Base-by-base conservation (phyloP, 495 filamentous ascomycete species). In the Cladorrhinum samala region DNA sequence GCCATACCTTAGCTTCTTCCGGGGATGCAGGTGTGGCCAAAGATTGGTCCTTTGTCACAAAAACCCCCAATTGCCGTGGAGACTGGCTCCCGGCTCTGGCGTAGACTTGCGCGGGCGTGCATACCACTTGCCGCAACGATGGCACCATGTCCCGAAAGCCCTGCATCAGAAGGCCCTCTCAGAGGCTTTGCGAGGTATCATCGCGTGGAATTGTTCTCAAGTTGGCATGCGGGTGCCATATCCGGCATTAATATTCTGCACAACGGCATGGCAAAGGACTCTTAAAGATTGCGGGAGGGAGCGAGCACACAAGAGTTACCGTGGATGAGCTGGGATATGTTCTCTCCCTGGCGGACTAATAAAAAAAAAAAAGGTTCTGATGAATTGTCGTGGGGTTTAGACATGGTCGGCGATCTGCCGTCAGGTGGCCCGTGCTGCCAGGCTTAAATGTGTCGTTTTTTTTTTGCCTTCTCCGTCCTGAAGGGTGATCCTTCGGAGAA, bases 11-110 rank as follows among this genome's bases (percentile, higher is more conserved):
- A 47, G 50, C 27, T 40, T 18, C 33, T 37, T 36, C 27, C 43
- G 14, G 40, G 38, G 17, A 21, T 17, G 16, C 25, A 17, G 21
- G 49, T 42, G 4, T 19, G 16, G 49, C 30, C 30, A 45, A 17
- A 13, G 14, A 17, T 39, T 55, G 39, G 33, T 17, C 19, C 51
- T 59, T 56, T 62, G 59, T 62, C 59, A 59, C 54, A 49, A 49
- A 62, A 62, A 54, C 50, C 56, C 59, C 59, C 50, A 58, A 56
- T 49, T 58, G 49, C 53, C 59, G 59, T 56, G 55, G 52, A 49
- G 49, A 52, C 7, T 18, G 33, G 18, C 17, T 44, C 36, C 44
- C 52, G 17, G 20, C 21, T 45, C n/a, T 19, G 37, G 33, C 37
- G 42, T 52, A 20, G 52, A n/a, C 49, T 44, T 52, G 51, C 52